Conservation (phyloP, 2,329 filamentous ascomycete genomes). For the Penicillium frequentans region DNA sequence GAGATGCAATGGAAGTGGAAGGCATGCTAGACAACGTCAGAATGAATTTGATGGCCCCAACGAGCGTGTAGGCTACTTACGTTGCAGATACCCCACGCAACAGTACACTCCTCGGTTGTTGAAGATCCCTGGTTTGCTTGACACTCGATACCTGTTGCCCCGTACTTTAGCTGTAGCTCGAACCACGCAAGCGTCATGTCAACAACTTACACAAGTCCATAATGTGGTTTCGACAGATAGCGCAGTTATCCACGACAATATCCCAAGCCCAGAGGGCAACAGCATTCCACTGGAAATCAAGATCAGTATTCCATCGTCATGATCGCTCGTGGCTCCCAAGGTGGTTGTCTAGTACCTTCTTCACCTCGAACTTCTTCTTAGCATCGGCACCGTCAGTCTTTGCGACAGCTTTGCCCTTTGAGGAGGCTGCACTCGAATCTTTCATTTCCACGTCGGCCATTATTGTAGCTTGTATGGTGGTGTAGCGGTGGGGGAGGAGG, state of each 20-base stretch:
- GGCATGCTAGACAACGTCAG: conserved; percentile 67
- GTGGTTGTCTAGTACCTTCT: conserved; percentile 68
- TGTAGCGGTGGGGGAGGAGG: conserved; percentile 5
- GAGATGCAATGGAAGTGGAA: conserved; percentile 99
- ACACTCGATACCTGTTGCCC: conserved; percentile 78
- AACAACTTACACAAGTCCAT: conserved; percentile 98
- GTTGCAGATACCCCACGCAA: conserved; percentile 99
- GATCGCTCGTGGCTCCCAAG: conserved; percentile 1
- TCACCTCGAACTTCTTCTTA: conserved; percentile 98
- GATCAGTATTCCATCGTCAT: neutral
- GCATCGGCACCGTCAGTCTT: conserved; percentile 62
- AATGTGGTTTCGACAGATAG: conserved; percentile 98
- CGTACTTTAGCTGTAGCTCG: neutral
- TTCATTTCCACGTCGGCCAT: conserved; percentile 99
- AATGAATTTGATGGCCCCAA: neutral
- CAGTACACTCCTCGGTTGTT: conserved; percentile 96
- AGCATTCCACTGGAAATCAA: conserved; percentile 79
- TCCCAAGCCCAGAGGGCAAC: conserved; percentile 99
- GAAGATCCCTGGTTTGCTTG: conserved; percentile 98
- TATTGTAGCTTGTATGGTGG: conserved; percentile 15
- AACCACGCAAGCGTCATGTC: conserved; percentile 45
- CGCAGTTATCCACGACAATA: conserved; percentile 98
- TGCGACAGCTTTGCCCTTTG: conserved; percentile 55
- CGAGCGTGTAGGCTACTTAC: conserved; percentile 55
- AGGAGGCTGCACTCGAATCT: conserved; percentile 63